A percentile compares a stretch with the other conserved stretches of the same genome.
These are phyloP conservation scores for Sporothrix mexicana DNA, from an alignment of 2,329 filamentous ascomycete species.

Conservation along the genomic window DNA sequence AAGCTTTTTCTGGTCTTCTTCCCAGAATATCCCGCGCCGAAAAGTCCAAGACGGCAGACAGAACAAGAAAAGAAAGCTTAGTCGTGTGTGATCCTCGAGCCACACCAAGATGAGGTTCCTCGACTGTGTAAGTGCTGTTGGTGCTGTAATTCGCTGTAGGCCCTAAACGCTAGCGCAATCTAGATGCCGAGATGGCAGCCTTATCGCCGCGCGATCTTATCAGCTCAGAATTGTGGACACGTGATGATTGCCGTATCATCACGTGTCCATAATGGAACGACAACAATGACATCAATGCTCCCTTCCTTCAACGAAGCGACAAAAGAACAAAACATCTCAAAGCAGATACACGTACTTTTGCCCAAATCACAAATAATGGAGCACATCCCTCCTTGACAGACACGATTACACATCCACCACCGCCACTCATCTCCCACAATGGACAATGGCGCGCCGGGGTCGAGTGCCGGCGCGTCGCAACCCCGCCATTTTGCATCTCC, in stretches of 20 bases:
- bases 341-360: no score
- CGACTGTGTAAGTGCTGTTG: neutral
- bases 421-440: neutral
- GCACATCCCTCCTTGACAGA: no score
- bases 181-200: neutral
- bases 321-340: neutral
- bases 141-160: neutral
- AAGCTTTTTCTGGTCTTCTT: slow-evolving; percentile 2
- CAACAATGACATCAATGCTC: slow-evolving; percentile 17
- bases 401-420: no score
- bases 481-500: neutral
- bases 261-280: slow-evolving; percentile 6
- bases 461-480: neutral
- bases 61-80: neutral
- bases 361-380: no score
- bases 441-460: slow-evolving; percentile 7
- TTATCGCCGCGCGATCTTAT: neutral
- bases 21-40: neutral
- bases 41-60: neutral
- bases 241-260: neutral
- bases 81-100: neutral
- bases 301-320: neutral
- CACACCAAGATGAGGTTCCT: neutral
- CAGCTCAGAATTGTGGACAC: neutral
- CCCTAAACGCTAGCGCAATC: neutral